phyloP scores from a whole-genome alignment of 768 basidiomycete species.

The Leccinum uliginosum region DNA sequence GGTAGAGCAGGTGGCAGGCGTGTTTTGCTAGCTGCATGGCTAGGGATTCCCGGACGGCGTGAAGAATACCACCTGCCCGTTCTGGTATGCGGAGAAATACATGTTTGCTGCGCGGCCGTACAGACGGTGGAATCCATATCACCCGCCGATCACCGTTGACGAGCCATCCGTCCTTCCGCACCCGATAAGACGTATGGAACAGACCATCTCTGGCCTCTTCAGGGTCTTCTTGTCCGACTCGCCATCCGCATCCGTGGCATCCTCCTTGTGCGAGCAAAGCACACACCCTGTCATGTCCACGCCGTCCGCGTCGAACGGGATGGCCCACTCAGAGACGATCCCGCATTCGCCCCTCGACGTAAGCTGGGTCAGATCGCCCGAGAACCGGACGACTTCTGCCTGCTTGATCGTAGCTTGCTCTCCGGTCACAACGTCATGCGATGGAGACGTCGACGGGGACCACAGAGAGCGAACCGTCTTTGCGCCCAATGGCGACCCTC shows the following conservation, averaged over 20 bases:
- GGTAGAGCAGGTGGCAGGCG: slow-evolving; percentile 12
- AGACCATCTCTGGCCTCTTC: slow-evolving; percentile 5
- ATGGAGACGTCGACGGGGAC: slow-evolving; percentile 11
- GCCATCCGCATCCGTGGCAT: not conserved
- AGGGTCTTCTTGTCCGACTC: not conserved
- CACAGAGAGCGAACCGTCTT: slow-evolving; percentile 20
- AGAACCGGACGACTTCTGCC: slow-evolving; percentile 10
- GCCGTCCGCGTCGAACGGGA: slow-evolving; percentile 2
- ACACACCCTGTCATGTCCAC: not conserved
- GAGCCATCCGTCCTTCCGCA: slow-evolving; percentile 20
- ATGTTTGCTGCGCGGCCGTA: slow-evolving; percentile 3
- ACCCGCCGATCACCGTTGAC: slow-evolving; percentile 13
- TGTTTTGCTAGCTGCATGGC: slow-evolving; percentile 14
- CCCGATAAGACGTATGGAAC: slow-evolving; percentile 8
- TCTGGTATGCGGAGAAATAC: slow-evolving; percentile 8
- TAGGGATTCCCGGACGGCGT: not conserved
- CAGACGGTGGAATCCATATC: slow-evolving; percentile 8
- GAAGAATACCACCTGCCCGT: not conserved
- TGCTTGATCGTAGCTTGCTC: slow-evolving; percentile 5
- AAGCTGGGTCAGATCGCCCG: slow-evolving; percentile 1
- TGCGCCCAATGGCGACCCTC: slow-evolving; percentile 12
- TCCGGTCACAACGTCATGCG: slow-evolving; percentile 3
- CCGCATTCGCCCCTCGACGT: slow-evolving; percentile 6
- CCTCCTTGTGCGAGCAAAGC: not conserved
- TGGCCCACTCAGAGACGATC: slow-evolving; percentile 4